Evolutionary conservation across 768 basidiomycete genomes (phyloP), one percentile per base, ranked within the genome.

Genomic region (Phanerochaete sordida): DNA sequence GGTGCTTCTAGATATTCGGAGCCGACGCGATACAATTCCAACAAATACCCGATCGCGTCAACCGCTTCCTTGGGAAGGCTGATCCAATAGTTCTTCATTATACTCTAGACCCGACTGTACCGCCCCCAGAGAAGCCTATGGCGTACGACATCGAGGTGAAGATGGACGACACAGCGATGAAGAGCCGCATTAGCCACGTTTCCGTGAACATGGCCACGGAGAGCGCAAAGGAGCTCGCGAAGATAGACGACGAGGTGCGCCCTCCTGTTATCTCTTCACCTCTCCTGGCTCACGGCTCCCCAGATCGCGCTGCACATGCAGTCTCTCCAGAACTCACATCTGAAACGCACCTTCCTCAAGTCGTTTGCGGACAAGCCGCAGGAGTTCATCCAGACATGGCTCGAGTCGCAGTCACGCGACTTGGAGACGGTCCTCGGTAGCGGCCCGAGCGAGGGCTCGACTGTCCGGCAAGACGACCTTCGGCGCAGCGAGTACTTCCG

Each of bases 61-160:
- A 94, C 68, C 87, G 91, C 6, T 90, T 81, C 74, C 79, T 98
- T 5, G 69, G 76, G 13, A 82, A 90, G 9, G 85, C 92, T 0
- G 90, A 94, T 49, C 95, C 96, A 0, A 78, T 95, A 57, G 72
- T 93, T 19, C 73, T 98, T 6, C 84, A 90, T 67, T 95, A 96
- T 67, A 81, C 79, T 7, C 71, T 92, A 57, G 84, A 91, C 61
- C 90, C 89, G 0, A 69, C 77, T 4, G 64, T 77, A 1, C 77
- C 82, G 28, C 83, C 89, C 0, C 83, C 90, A 2, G 90, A 92
- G 59, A 72, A 73, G 62, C 72, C 77, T 23, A 65, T 74, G 19
- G 93, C 91, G 3, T 96, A 86, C 81, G 95, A 97, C 68, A 82
- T 95, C 19, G 93, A 96, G 53, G 73, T 96, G 12, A 95, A 93